These are phyloP conservation scores for Bifiguratus adelaidae DNA, from an alignment of 192 early-diverging fungal species.

Conservation along the genomic window DNA sequence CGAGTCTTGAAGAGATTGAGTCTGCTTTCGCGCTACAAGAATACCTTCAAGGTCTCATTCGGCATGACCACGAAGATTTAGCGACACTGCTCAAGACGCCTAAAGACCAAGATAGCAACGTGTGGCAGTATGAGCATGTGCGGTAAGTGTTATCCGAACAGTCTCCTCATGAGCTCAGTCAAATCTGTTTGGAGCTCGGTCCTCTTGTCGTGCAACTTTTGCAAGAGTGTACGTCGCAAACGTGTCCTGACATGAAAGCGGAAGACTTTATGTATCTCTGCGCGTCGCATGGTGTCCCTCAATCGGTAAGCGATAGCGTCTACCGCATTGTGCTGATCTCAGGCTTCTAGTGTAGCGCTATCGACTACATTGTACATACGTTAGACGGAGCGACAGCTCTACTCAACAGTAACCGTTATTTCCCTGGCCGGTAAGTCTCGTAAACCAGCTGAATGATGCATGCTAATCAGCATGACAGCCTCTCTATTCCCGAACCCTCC, in stretches of 20 bases:
- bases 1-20: constrained; percentile 50
- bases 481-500: constrained; percentile 51
- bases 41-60: constrained; percentile 68
- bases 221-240: constrained; percentile 60
- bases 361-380: constrained; percentile 90
- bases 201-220: constrained; percentile 60
- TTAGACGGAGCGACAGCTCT: constrained; percentile 79
- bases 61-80: constrained; percentile 50
- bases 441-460: not conserved
- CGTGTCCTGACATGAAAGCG: constrained; percentile 91
- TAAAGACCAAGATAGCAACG: constrained; percentile 35
- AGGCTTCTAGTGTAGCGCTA: constrained; percentile 65
- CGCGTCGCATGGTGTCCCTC: constrained; percentile 73
- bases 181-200: constrained; percentile 78
- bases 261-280: constrained; percentile 87
- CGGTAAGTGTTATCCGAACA: constrained; percentile 30
- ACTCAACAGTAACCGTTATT: constrained; percentile 64
- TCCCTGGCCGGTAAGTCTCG: constrained; percentile 55
- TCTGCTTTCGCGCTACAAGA: constrained; percentile 65
- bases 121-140: constrained; percentile 90
- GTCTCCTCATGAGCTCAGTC: constrained; percentile 30
- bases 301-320: constrained; percentile 35
- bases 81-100: constrained; percentile 53
- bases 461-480: constrained; percentile 16
- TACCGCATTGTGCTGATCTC: not conserved